Conservation (phyloP, 2,329 filamentous ascomycete genomes). For the Epichloe scottii region DNA sequence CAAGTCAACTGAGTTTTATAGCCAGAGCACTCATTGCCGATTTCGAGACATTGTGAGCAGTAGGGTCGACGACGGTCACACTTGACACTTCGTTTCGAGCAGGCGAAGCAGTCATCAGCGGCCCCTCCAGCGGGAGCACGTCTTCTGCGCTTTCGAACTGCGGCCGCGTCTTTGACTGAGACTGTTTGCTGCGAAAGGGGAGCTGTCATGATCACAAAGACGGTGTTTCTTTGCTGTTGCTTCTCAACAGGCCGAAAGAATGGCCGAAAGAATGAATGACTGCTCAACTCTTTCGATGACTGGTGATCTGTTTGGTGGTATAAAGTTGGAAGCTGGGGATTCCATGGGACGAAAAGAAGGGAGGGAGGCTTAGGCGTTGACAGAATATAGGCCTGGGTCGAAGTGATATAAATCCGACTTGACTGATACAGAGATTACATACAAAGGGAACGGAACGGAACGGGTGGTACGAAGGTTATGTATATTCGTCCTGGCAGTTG, state of each 20-base stretch:
- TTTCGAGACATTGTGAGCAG: conserved; percentile 85
- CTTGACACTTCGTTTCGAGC: conserved; percentile 67
- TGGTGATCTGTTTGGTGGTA: not conserved
- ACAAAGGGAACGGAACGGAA: conserved; percentile 4
- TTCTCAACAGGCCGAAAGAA: not conserved
- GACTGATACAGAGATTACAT: conserved; percentile 5
- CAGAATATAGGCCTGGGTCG: not conserved
- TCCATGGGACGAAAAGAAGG: not conserved
- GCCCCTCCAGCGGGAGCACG: conserved; percentile 80
- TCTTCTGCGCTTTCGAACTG: conserved; percentile 63
- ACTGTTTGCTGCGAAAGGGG: conserved; percentile 30
- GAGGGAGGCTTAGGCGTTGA: too few relatives aligned
- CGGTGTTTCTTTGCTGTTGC: not conserved
- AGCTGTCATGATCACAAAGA: conserved; percentile 32
- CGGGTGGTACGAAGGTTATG: conserved; percentile 13
- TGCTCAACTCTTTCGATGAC: too few relatives aligned
- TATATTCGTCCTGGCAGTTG: conserved; percentile 9
- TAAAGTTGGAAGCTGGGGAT: not conserved
- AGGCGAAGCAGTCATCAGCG: conserved; percentile 90
- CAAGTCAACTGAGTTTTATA: conserved; percentile 96
- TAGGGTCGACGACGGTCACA: conserved; percentile 90
- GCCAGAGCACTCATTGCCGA: conserved; percentile 84
- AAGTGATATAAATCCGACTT: not conserved
- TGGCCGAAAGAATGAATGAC: not conserved
- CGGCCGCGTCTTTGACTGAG: conserved; percentile 37